Conservation (phyloP, 371 early-diverging fungal genomes). For the Globomyces sp. region DNA sequence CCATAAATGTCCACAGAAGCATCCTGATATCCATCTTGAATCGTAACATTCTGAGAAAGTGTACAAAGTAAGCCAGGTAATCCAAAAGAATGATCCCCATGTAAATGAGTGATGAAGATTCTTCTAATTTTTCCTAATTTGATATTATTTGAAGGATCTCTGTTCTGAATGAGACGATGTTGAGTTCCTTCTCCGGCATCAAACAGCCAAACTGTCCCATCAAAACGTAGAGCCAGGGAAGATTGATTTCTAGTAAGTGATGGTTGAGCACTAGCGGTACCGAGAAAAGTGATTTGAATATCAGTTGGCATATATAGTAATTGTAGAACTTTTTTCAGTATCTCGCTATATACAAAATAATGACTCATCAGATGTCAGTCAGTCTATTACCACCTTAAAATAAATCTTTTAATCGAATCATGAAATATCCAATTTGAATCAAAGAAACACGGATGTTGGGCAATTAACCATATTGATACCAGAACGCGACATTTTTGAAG, state of each 20-base stretch:
- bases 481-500: no score
- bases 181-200: constrained; percentile 79
- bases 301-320: background rate
- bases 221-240: constrained; percentile 53
- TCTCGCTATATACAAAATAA: no score
- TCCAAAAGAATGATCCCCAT: constrained; percentile 65
- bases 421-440: no score
- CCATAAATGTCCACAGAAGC: constrained; percentile 55
- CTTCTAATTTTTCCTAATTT: constrained; percentile 40
- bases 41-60: constrained; percentile 27
- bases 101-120: constrained; percentile 63
- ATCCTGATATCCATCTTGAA: background rate
- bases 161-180: constrained; percentile 53
- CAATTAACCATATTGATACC: no score
- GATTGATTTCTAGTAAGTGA: constrained; percentile 68
- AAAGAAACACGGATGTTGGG: no score
- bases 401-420: no score
- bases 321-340: no score
- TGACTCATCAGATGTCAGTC: no score
- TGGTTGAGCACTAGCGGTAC: constrained; percentile 73
- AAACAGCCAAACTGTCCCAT: constrained; percentile 54
- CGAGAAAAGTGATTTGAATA: constrained; percentile 62
- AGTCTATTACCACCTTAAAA: no score
- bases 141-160: constrained; percentile 18
- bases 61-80: constrained; percentile 57